A percentile compares a stretch with the other conserved stretches of the same genome.
phyloP scores from a whole-genome alignment of 495 filamentous ascomycete genomes.

The Haplographium delicatum region DNA sequence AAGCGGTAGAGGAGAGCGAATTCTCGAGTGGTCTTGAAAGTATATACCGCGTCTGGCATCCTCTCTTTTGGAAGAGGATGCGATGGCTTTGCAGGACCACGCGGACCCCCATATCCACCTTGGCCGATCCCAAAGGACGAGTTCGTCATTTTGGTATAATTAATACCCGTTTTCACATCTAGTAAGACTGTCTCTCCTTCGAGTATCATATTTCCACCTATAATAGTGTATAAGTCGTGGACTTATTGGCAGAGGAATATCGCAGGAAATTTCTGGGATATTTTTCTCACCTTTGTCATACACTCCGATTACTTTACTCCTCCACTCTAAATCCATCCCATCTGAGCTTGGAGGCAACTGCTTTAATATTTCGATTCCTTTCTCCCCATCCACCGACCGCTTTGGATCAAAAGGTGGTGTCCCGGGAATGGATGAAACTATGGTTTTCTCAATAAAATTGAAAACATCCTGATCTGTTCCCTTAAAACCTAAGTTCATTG shows the following conservation, averaged over 20 bases:
- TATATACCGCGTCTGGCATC: conserved; percentile 24
- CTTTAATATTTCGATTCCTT: conserved; percentile 26
- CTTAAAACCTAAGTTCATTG: conserved; percentile 28
- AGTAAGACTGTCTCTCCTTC: conserved; percentile 22
- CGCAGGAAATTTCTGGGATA: too few relatives aligned
- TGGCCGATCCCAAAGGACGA: conserved; percentile 28
- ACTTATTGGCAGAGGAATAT: too few relatives aligned
- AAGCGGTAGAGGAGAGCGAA: conserved; percentile 28
- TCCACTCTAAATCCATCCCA: conserved; percentile 27
- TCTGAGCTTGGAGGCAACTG: conserved; percentile 20
- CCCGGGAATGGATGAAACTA: conserved; percentile 22
- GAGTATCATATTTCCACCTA: conserved; percentile 27
- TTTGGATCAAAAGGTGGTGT: conserved; percentile 28
- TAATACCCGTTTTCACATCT: conserved; percentile 24
- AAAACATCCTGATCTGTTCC: conserved; percentile 28
- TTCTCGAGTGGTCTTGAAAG: conserved; percentile 25
- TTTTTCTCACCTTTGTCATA: too few relatives aligned
- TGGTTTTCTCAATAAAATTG: conserved; percentile 26
- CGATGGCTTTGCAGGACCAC: conserved; percentile 18
- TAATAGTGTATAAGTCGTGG: too few relatives aligned
- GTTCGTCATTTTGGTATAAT: conserved; percentile 24
- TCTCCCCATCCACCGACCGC: conserved; percentile 28
- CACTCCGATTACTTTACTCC: conserved; percentile 24
- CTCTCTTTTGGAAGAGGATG: conserved; percentile 21
- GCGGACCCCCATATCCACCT: conserved; percentile 28